Evolutionary conservation across 768 basidiomycete species (phyloP), one percentile per base, ranked within the genome.

Genomic region (Mycena rosella): DNA sequence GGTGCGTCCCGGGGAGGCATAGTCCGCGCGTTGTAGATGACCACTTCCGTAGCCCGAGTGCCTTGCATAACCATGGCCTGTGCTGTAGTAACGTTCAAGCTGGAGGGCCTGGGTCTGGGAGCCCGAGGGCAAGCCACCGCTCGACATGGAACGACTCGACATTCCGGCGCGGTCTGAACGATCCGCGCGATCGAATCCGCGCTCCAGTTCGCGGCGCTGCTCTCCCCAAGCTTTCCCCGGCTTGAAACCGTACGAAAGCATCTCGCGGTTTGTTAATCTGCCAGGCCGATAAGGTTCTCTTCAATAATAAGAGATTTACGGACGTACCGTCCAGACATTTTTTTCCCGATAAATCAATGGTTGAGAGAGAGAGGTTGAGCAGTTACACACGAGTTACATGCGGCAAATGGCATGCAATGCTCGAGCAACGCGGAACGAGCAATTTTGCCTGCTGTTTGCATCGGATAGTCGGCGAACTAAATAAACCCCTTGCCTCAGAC

Each of bases 241-340:
- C 60, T 75, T 77, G 63, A 75, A 78, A 5, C 77, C 77, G 60
- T 79, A 77, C 5, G 77, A 69, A 44, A 76, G 65, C 69, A 78
- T 68, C 9, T 80, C 79, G 36, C 69, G 69, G 57, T 68, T 44
- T 9, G 63, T 65, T 17, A 68, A 44, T 63, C 67, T 68, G 20
- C n/a, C n/a, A 29, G 2, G 11, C 24, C n/a, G 29, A 24, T 10
- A 24, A 29, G 44, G 20, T 7, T 7, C 29, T 2, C 27, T 42
- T 52, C 18, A 53, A 32, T 26, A 15, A 14, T 29, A 18, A 22
- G 17, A 13, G 42, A n/a, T 10, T 22, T 17, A 14, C 15, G 47
- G n/a, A 59, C 65, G n/a, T 30, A 60, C 65, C 65, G 38, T 20
- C 30, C 34, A 1, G 58, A 5, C 65, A 67, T 67, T 67, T 49